These are phyloP conservation scores for Trametes sanguinea DNA, from an alignment of 768 basidiomycete genomes.

Conservation along the genomic window DNA sequence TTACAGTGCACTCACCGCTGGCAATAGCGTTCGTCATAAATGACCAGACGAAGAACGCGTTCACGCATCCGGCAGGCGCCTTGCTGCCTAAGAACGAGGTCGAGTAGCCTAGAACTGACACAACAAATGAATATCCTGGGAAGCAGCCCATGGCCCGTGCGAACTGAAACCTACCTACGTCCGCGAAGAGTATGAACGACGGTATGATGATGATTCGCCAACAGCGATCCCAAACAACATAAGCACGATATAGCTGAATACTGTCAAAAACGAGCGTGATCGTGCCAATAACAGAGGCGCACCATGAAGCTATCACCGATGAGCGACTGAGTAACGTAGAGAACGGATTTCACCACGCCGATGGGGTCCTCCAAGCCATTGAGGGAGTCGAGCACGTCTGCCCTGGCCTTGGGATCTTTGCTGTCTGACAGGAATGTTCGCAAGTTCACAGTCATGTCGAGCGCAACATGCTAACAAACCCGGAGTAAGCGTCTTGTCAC, in stretches of 20 bases:
- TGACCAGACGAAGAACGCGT: conserved; percentile 15
- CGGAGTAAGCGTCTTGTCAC: neutral
- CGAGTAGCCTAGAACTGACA: conserved; percentile 6
- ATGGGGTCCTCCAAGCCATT: conserved; percentile 3
- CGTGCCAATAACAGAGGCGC: neutral
- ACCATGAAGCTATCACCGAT: conserved; percentile 20
- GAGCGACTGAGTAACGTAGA: conserved; percentile 16
- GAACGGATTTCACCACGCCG: conserved; percentile 8
- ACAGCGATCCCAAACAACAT: conserved; percentile 11
- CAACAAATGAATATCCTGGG: too few relatives aligned
- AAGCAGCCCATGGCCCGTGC: too few relatives aligned
- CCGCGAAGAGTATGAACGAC: neutral
- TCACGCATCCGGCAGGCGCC: conserved; percentile 4
- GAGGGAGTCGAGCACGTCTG: neutral
- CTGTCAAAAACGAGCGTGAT: neutral
- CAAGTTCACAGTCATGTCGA: conserved; percentile 3
- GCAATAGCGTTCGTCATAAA: conserved; percentile 12
- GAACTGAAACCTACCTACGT: neutral
- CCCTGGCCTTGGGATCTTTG: neutral
- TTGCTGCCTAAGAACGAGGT: neutral
- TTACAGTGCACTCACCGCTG: neutral
- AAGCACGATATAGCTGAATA: conserved; percentile 13
- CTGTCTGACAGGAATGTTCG: neutral
- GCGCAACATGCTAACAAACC: neutral
- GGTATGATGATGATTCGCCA: conserved; percentile 7